Percentiles rank a stretch among this genome's conserved stretches.
phyloP scores from a whole-genome alignment of 805 yeast species.

The Lipomyces sp. region DNA sequence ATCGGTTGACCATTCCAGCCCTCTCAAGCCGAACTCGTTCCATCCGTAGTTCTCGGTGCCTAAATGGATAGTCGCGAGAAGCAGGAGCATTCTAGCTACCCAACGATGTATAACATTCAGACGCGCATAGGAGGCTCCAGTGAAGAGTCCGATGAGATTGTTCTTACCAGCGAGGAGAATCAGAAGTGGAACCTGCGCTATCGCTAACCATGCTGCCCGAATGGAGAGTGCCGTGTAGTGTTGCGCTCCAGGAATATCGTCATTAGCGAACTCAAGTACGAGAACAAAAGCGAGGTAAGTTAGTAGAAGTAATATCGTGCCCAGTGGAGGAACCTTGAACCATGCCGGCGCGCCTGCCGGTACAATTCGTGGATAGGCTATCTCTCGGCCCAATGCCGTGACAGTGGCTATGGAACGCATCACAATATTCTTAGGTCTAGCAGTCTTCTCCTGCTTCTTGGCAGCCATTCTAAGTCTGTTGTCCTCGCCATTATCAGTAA shows the following conservation, averaged over 20 bases:
- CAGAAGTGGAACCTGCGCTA: constrained; percentile 38
- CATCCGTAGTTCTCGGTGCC: constrained; percentile 31
- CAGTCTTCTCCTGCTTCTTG: neutral
- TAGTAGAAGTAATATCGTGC: neutral
- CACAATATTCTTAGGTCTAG: constrained; percentile 1
- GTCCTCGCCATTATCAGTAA: no score
- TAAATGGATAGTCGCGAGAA: constrained; percentile 38
- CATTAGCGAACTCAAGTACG: neutral
- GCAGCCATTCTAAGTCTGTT: neutral
- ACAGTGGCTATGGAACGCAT: neutral
- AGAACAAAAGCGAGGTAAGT: constrained; percentile 7
- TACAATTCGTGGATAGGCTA: neutral
- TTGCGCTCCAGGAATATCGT: neutral
- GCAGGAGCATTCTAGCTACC: constrained; percentile 37
- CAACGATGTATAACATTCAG: constrained; percentile 38
- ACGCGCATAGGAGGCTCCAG: constrained; percentile 32
- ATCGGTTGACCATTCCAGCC: constrained; percentile 23
- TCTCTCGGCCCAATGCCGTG: constrained; percentile 8
- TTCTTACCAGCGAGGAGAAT: constrained; percentile 32
- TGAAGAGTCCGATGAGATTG: constrained; percentile 30
- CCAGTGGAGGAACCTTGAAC: constrained; percentile 5
- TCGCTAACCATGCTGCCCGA: constrained; percentile 39
- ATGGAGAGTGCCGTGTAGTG: constrained; percentile 30
- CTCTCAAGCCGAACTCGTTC: constrained; percentile 20
- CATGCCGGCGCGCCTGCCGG: neutral